Evolutionary conservation across 73 alveolate genomes (phyloP).

Genomic region (Paramecium caudatum): DNA sequence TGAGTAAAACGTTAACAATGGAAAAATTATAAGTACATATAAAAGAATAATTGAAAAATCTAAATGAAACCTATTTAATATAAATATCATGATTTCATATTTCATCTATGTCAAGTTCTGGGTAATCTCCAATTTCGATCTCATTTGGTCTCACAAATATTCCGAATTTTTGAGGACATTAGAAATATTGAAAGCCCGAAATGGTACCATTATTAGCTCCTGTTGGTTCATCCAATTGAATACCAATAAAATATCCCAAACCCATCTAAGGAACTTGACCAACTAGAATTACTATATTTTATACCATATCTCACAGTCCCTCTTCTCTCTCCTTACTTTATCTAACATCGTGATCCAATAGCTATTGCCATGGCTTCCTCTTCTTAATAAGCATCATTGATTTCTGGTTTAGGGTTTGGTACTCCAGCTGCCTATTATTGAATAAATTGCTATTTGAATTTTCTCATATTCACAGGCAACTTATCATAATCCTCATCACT

Average conservation of each 20-base stretch:
- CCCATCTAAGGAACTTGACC: constrained; percentile 88
- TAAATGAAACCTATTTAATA: constrained; percentile 38
- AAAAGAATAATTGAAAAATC: not conserved
- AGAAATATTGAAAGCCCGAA: constrained; percentile 83
- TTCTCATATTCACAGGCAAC: constrained; percentile 83
- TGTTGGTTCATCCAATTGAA: constrained; percentile 86
- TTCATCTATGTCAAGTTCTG: constrained; percentile 80
- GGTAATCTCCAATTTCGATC: constrained; percentile 85
- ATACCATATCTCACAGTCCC: constrained; percentile 87
- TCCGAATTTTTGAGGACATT: constrained; percentile 85
- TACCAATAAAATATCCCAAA: constrained; percentile 86
- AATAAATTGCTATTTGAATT: constrained; percentile 83
- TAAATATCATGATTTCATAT: constrained; percentile 47
- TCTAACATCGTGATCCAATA: constrained; percentile 83
- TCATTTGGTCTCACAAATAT: constrained; percentile 89
- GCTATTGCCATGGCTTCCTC: constrained; percentile 84
- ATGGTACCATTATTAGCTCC: constrained; percentile 86
- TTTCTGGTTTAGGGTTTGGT: constrained; percentile 78
- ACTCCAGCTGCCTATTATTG: constrained; percentile 81
- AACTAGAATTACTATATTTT: constrained; percentile 11
- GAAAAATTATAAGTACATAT: not conserved
- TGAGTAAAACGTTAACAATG: not conserved
- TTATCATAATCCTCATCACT: constrained; percentile 90
- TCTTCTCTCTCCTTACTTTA: constrained; percentile 83
- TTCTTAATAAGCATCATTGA: constrained; percentile 84